A percentile compares a stretch with the other conserved stretches of the same genome.
Evolutionary conservation across 768 basidiomycete species (phyloP).

Genomic region (Gelatoporia subvermispora): DNA sequence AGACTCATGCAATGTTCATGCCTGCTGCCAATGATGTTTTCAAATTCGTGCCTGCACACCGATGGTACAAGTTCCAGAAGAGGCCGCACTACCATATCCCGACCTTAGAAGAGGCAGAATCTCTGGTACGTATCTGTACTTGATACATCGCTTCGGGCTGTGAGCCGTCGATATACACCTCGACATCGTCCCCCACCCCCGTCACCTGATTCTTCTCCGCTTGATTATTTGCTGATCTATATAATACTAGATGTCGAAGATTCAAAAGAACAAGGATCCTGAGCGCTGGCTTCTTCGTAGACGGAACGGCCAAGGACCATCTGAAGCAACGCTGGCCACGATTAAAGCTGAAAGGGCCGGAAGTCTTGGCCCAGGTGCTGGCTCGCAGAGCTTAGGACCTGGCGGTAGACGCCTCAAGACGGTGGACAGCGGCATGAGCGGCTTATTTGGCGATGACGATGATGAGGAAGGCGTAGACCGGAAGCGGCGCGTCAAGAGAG

Average conservation of each 20-base stretch:
- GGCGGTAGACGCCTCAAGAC: conserved; percentile 62
- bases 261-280: conserved; percentile 72
- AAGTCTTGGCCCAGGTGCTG: conserved; percentile 8
- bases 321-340: conserved; percentile 59
- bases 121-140: conserved; percentile 42
- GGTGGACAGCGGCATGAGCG: conserved; percentile 61
- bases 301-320: conserved; percentile 53
- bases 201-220: conserved; percentile 9
- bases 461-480: conserved; percentile 47
- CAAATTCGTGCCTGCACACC: conserved; percentile 81
- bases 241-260: conserved; percentile 41
- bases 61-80: conserved; percentile 94
- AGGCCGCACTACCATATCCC: conserved; percentile 70
- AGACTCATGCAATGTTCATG: conserved; percentile 81
- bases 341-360: conserved; percentile 63
- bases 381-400: conserved; percentile 58
- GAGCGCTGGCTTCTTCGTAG: conserved; percentile 65
- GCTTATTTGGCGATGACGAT: conserved; percentile 61
- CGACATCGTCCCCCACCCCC: too few relatives aligned
- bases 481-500: conserved; percentile 45
- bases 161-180: neutral
- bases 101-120: conserved; percentile 63
- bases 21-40: conserved; percentile 77
- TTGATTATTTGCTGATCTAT: conserved; percentile 14
- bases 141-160: too few relatives aligned